These are phyloP conservation scores for Phytophthora fragariae DNA, from an alignment of 352 stramenopile species.

Conservation along the genomic window DNA sequence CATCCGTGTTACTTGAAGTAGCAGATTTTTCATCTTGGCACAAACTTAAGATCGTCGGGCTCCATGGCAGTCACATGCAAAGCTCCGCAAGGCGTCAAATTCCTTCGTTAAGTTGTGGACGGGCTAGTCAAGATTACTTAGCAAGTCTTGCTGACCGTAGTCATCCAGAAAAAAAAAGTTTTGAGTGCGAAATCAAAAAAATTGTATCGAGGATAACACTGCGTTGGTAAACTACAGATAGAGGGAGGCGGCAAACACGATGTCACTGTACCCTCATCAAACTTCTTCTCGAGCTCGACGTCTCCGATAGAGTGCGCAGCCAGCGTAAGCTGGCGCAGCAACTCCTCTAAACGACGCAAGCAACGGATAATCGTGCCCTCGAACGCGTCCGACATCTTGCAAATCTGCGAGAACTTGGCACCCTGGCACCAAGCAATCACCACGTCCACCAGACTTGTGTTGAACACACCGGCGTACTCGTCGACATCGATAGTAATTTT, in stretches of 20 bases:
- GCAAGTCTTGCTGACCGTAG: too few relatives aligned
- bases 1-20: too few relatives aligned
- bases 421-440: slow-evolving; percentile 98
- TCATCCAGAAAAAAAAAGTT: too few relatives aligned
- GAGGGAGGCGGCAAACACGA: slow-evolving; percentile 99
- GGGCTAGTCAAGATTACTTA: too few relatives aligned
- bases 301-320: slow-evolving; percentile 98
- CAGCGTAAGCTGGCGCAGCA: slow-evolving; percentile 96
- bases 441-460: slow-evolving; percentile 98
- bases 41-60: neutral
- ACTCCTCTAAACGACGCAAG: slow-evolving; percentile 97
- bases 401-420: slow-evolving; percentile 99
- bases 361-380: slow-evolving; percentile 99
- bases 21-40: neutral
- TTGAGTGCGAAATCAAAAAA: neutral
- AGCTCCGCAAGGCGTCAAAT: too few relatives aligned
- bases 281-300: slow-evolving; percentile 97
- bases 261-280: slow-evolving; percentile 98
- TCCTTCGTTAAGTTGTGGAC: too few relatives aligned
- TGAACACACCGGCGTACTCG: slow-evolving; percentile 98
- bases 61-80: too few relatives aligned
- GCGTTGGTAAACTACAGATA: slow-evolving; percentile 90
- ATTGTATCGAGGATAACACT: neutral
- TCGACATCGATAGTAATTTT: slow-evolving; percentile 97
- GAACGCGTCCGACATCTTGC: slow-evolving; percentile 98